Percentiles rank a stretch among this genome's conserved stretches.
Evolutionary conservation across 352 stramenopile genomes (phyloP).

Genomic region (Globisporangium barbulae): DNA sequence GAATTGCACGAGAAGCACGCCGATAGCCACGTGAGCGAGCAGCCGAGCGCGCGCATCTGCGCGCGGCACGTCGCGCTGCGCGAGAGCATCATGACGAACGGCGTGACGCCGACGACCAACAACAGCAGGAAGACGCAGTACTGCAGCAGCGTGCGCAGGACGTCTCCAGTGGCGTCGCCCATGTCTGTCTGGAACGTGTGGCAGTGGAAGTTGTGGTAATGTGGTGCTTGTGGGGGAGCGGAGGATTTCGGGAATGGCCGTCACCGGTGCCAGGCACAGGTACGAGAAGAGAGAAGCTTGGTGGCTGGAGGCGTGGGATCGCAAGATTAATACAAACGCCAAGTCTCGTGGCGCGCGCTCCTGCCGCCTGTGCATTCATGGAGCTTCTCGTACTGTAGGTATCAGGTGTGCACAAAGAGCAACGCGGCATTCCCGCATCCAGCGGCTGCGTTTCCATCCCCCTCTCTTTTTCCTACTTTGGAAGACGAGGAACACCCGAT

Average conservation of each 20-base stretch:
- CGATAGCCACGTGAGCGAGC: constrained; percentile 30
- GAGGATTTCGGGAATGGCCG: constrained; percentile 8
- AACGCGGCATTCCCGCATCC: constrained; percentile 6
- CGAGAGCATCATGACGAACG: constrained; percentile 50
- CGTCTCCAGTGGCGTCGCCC: constrained; percentile 11
- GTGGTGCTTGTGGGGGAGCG: neutral
- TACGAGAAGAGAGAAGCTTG: neutral
- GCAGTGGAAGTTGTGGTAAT: neutral
- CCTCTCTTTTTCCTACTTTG: neutral
- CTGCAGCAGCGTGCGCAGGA: constrained; percentile 37
- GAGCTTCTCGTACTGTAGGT: constrained; percentile 2
- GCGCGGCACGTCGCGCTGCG: constrained; percentile 34
- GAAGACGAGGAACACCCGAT: neutral
- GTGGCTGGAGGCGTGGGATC: neutral
- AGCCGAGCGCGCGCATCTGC: constrained; percentile 32
- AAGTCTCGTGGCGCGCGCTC: neutral
- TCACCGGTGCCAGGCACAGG: neutral
- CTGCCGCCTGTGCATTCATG: constrained; percentile 1
- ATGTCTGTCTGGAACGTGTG: constrained; percentile 3
- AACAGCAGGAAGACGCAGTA: constrained; percentile 46
- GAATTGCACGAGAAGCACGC: constrained; percentile 10
- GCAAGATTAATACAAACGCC: constrained; percentile 1
- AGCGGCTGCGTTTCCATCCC: neutral
- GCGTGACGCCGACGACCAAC: constrained; percentile 34
- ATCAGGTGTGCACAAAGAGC: neutral